phyloP scores from a whole-genome alignment of 73 alveolate genomes.

The Symbiodinium pilosum region DNA sequence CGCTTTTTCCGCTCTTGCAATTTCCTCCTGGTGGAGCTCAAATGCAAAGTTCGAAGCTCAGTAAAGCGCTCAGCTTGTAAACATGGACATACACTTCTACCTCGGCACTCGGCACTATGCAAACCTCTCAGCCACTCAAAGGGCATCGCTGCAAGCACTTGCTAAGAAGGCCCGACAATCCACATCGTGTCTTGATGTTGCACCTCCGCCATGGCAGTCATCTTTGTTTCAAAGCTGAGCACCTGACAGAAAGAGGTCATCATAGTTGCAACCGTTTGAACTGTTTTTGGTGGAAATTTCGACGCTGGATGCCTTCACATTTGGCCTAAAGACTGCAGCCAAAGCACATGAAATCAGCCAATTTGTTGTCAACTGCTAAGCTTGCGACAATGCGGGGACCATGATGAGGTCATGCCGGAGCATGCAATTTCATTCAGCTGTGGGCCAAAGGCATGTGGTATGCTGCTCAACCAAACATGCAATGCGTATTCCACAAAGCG shows the following conservation, averaged over 20 bases:
- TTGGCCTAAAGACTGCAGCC: background rate
- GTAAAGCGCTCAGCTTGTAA: no score
- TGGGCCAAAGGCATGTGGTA: no score
- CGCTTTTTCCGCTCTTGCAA: constrained; percentile 64
- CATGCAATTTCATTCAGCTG: background rate
- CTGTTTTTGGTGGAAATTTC: background rate
- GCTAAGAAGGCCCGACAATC: no score
- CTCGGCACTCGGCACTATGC: no score
- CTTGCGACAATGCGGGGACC: background rate
- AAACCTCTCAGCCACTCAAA: no score
- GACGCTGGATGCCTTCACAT: no score
- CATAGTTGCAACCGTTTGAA: background rate
- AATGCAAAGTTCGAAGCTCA: no score
- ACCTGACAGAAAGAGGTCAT: background rate
- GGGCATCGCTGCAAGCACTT: no score
- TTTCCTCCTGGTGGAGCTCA: background rate
- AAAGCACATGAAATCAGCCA: background rate
- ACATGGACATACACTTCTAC: no score
- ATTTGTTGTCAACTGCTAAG: background rate
- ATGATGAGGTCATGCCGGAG: background rate
- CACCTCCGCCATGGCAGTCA: constrained; percentile 16
- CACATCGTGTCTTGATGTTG: no score
- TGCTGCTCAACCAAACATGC: no score
- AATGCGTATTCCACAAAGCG: no score
- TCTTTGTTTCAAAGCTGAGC: background rate